Evolutionary conservation across 2,329 filamentous ascomycete species (phyloP).

Genomic region (Scedosporium minutisporum): DNA sequence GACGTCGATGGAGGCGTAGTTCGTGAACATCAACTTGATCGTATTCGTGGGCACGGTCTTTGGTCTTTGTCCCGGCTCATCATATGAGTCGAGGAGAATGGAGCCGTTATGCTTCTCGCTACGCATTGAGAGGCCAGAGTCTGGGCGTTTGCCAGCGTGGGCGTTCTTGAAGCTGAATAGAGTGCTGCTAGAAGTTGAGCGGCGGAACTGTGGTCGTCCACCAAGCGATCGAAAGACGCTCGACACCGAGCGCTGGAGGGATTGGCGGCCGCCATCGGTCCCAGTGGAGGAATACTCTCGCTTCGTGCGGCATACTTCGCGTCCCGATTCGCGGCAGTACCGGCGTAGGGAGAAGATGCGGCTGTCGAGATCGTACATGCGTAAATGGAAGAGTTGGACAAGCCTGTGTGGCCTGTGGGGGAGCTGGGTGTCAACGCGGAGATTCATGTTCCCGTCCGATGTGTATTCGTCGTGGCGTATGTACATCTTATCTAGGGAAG

Average conservation of each 20-base stretch:
- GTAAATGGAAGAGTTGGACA: constrained; percentile 79
- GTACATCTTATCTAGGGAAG: constrained; percentile 67
- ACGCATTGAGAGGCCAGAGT: constrained; percentile 2
- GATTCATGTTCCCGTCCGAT: constrained; percentile 90
- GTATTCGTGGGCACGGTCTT: constrained; percentile 47
- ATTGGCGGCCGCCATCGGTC: background rate
- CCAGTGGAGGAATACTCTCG: constrained; percentile 49
- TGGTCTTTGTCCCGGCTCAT: background rate
- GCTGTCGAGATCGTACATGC: constrained; percentile 82
- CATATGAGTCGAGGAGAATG: background rate
- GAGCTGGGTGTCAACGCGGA: constrained; percentile 66
- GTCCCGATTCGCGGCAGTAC: constrained; percentile 86
- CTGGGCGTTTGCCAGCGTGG: background rate
- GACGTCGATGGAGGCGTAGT: constrained; percentile 88
- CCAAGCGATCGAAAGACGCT: constrained; percentile 8
- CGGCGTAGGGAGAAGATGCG: constrained; percentile 84
- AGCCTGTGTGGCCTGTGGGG: constrained; percentile 23
- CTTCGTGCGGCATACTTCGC: constrained; percentile 81
- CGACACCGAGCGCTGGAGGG: constrained; percentile 6
- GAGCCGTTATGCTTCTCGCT: background rate
- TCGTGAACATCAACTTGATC: constrained; percentile 89
- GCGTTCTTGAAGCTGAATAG: constrained; percentile 6
- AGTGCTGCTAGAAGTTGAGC: background rate
- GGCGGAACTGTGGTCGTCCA: constrained; percentile 2
- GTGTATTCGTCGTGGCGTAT: constrained; percentile 89